Percentiles rank a stretch among this genome's conserved stretches.
Evolutionary conservation across 805 yeast genomes (phyloP).

Genomic region (Cyberlindnera xylosilytica): DNA sequence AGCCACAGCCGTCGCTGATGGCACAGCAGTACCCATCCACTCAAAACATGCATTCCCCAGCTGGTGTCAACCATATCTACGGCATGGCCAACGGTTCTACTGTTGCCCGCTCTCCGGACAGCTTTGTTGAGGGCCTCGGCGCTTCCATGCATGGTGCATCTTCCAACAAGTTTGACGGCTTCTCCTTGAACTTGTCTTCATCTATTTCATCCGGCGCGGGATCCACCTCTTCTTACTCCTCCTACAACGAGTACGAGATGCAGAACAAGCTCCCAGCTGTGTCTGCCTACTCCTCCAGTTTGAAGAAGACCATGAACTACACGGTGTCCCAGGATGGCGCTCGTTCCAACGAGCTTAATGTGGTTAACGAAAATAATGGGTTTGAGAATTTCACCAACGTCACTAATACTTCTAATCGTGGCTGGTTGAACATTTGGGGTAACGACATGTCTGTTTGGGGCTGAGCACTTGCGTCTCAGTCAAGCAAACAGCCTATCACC

Average conservation of each 20-base stretch:
- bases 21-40: slow-evolving; percentile 3
- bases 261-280: slow-evolving; percentile 4
- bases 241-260: slow-evolving; percentile 6
- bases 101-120: slow-evolving; percentile 23
- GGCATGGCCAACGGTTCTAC: slow-evolving; percentile 2
- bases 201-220: slow-evolving; percentile 26
- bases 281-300: not conserved
- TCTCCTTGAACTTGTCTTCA: slow-evolving; percentile 20
- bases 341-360: slow-evolving; percentile 1
- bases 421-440: slow-evolving; percentile 31
- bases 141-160: slow-evolving; percentile 6
- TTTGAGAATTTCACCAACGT: slow-evolving; percentile 4
- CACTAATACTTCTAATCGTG: slow-evolving; percentile 17
- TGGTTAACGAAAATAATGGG: slow-evolving; percentile 6
- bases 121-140: slow-evolving; percentile 18
- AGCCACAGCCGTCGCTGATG: not conserved
- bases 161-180: slow-evolving; percentile 9
- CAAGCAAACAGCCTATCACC: not conserved
- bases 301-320: not conserved
- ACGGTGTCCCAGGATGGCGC: slow-evolving; percentile 1
- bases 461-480: slow-evolving; percentile 3
- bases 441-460: slow-evolving; percentile 31
- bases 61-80: not conserved
- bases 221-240: slow-evolving; percentile 17
- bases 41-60: not conserved